Percentiles rank a stretch among this genome's conserved stretches.
Evolutionary conservation across 352 stramenopile species (phyloP).

Genomic region (Thraustochytrium striatum): DNA sequence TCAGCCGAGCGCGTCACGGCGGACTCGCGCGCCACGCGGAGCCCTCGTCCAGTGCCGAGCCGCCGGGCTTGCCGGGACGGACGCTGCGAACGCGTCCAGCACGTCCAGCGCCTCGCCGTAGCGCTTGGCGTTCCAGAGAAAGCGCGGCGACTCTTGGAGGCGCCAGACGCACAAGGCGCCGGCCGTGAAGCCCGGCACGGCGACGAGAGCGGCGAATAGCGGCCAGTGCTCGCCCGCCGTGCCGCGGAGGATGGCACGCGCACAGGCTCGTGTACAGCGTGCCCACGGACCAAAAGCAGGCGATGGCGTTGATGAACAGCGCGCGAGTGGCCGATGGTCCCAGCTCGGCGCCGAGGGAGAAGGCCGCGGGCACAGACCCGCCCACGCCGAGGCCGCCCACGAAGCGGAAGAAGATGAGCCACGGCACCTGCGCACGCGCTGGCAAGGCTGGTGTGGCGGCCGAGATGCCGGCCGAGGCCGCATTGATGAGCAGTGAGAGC

Average conservation of each 20-base stretch:
- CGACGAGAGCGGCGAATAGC: slow-evolving; percentile 11
- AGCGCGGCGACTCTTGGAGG: slow-evolving; percentile 24
- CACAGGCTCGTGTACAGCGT: slow-evolving; percentile 63
- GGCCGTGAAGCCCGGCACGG: not conserved
- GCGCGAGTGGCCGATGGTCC: slow-evolving; percentile 66
- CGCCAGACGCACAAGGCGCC: not conserved
- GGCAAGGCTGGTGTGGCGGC: slow-evolving; percentile 59
- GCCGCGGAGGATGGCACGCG: not conserved
- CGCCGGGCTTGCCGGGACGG: no score
- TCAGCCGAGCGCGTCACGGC: not conserved
- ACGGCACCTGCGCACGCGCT: slow-evolving; percentile 4
- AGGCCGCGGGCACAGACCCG: slow-evolving; percentile 73
- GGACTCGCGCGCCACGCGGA: no score
- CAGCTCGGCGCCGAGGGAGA: slow-evolving; percentile 76
- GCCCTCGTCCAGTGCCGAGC: no score
- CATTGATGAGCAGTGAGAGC: slow-evolving; percentile 71
- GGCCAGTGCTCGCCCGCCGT: not conserved
- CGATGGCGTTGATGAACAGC: slow-evolving; percentile 75
- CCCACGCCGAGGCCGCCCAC: slow-evolving; percentile 67
- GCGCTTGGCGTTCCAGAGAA: not conserved
- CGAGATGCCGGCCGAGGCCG: slow-evolving; percentile 67
- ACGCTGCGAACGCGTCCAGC: not conserved
- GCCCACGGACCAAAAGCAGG: slow-evolving; percentile 83
- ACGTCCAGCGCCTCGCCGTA: not conserved
- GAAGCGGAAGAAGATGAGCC: slow-evolving; percentile 45